These are phyloP conservation scores for Ilyonectria mors-panacis DNA, from an alignment of 2,329 filamentous ascomycete species.

Conservation along the genomic window DNA sequence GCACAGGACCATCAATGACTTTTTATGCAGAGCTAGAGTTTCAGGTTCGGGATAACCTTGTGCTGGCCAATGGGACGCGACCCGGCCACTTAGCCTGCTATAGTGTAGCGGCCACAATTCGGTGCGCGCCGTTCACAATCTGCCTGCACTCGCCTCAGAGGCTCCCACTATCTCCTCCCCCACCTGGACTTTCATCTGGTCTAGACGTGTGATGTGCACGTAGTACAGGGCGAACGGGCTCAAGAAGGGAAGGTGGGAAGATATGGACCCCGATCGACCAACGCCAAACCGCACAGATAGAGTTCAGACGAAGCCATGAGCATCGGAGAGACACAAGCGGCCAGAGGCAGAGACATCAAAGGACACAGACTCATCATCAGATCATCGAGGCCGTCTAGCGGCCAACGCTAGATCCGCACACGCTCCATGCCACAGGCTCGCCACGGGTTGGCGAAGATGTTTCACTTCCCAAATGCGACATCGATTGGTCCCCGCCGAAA, in stretches of 20 bases:
- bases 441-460: conserved; percentile 39
- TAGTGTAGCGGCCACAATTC: conserved; percentile 43
- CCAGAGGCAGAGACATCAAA: conserved; percentile 32
- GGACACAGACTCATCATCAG: conserved; percentile 32
- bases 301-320: conserved; percentile 26
- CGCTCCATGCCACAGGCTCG: conserved; percentile 27
- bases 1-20: conserved; percentile 40
- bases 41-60: conserved; percentile 47
- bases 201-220: not conserved
- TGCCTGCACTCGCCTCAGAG: conserved; percentile 21
- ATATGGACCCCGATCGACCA: conserved; percentile 3
- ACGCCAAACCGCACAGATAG: conserved; percentile 12
- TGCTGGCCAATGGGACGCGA: conserved; percentile 50
- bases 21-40: conserved; percentile 57
- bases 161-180: conserved; percentile 36
- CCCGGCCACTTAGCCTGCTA: conserved; percentile 41
- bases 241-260: conserved; percentile 35
- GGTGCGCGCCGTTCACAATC: conserved; percentile 44
- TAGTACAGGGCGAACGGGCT: conserved; percentile 3
- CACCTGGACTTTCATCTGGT: conserved; percentile 37
- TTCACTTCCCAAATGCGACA: conserved; percentile 40
- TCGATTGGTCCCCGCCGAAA: conserved; percentile 30
- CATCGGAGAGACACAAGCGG: conserved; percentile 33
- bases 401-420: conserved; percentile 33
- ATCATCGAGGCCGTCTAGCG: conserved; percentile 23